Base-by-base conservation (phyloP, 345 rosid species). In the Punica granatum region DNA sequence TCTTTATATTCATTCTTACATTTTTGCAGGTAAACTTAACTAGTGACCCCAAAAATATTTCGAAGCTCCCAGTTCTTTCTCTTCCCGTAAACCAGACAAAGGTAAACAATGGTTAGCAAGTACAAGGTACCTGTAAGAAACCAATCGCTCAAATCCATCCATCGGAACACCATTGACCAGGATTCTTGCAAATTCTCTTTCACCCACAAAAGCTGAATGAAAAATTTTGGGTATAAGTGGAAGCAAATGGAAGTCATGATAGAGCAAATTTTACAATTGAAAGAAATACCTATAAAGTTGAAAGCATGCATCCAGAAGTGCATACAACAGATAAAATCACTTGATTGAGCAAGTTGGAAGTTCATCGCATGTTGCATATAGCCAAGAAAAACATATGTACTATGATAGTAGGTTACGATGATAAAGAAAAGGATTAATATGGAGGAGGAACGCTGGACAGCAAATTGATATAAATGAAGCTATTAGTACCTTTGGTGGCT, bases 121-220 rank as follows among this genome's bases (percentile, higher is more conserved):
- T 46, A 16, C 63, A 70, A 67, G 56, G 39, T 58, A 88, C 97
- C 97, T 89, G 74, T 85, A 94, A 23, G 99, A 90, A 94, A 75
- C 99, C 99, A 94, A 75, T 94, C 99, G 80, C 97, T 94, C 86
- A 94, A 83, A 74, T 94, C 99, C 97, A 94, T 94, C 97, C 99
- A 94, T 75, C 90, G 85, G 79, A 86, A 89, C 43, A 77, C 90
- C 92, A 94, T 86, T 49, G 99, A 86, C 97, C 99, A 94, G 66
- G 96, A 85, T 76, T 94, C 99, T 64, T 66, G 81, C 70, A 94
- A 78, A 83, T 91, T 94, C 82, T 94, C 96, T 78, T 94, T 94
- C 73, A 94, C 97, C 99, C 99, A 94, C 41, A 94, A 74, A 69
- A 94, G 96, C 99, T 93, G 88, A 77, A 80, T 69, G 76, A 72